Evolutionary conservation across 345 rosid species (phyloP), one percentile per base, ranked within the genome.

Genomic region (Camelina laxa): DNA sequence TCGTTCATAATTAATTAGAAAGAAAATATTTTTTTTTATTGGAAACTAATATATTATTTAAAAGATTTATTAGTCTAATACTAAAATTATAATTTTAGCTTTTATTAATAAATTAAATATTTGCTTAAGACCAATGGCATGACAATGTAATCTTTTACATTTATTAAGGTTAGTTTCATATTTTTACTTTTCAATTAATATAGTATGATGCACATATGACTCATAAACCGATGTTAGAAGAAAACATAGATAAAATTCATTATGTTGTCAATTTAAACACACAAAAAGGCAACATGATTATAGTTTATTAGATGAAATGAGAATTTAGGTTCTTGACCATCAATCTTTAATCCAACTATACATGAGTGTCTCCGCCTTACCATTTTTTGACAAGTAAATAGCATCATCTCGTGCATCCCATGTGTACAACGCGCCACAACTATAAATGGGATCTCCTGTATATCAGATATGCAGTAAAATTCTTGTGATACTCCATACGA

Each of bases 391-490:
- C 7, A 62, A 22, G 67, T 42, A 42, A 42, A 62, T 62, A 6
- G 53, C 67, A 39, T 62, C 67, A 15, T 62, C 67, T 62, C 36
- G 4, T 44, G 36, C 4, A 27, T 62, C 53, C 51, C 67, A 62
- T 22, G 33, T 4, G 19, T 42, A 63, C 33, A 63, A 63, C 0
- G 67, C 39, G 0, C 53, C 67, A 63, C 67, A 63, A 9, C 67
- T 63, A 20, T 6, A 19, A 60, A 39, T 15, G 2, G 38, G 53
- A 44, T 2, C 39, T n/a, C 54, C 68, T 45, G n/a, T 36, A 17
- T 64, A n/a, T n/a, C n/a, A n/a, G n/a, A n/a, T n/a, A 64, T 64
- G 68, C 55, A 45, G 2, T 2, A 45, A 64, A 7, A 2, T 9
- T 9, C 7, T 1, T 10, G 10, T 64, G 55, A 45, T 64, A 64